Percentiles rank a stretch among this genome's conserved stretches.
Conservation (phyloP, 2,329 filamentous ascomycete genomes). For the Lasiodiplodia theobromae region DNA sequence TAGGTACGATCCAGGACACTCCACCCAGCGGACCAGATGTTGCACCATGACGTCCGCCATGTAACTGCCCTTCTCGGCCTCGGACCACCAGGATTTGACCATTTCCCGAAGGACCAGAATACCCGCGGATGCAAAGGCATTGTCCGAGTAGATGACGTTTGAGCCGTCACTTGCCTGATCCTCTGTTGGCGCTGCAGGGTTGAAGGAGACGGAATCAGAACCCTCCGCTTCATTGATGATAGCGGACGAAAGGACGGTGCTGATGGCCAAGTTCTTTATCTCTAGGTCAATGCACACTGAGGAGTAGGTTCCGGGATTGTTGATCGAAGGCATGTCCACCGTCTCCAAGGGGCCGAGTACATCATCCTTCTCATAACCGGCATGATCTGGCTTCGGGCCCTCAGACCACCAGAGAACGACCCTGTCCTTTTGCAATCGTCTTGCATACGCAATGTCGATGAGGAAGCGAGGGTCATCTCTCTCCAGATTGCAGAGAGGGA, state of each 20-base stretch:
- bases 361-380: slow-evolving; percentile 93
- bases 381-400: slow-evolving; percentile 87
- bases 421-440: slow-evolving; percentile 86
- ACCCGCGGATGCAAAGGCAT: slow-evolving; percentile 89
- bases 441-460: slow-evolving; percentile 94
- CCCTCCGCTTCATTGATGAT: slow-evolving; percentile 97
- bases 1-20: slow-evolving; percentile 89
- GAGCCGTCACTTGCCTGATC: slow-evolving; percentile 67
- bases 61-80: slow-evolving; percentile 85
- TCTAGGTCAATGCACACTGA: slow-evolving; percentile 97
- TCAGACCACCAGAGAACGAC: slow-evolving; percentile 98
- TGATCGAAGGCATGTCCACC: slow-evolving; percentile 90
- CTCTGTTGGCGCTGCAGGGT: slow-evolving; percentile 71
- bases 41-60: slow-evolving; percentile 99
- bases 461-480: slow-evolving; percentile 92
- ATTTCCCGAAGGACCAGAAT: slow-evolving; percentile 93
- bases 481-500: slow-evolving; percentile 94
- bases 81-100: slow-evolving; percentile 98
- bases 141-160: slow-evolving; percentile 81
- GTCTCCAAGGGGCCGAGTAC: slow-evolving; percentile 81
- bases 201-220: slow-evolving; percentile 84
- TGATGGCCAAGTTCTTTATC: slow-evolving; percentile 93
- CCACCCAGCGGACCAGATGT: slow-evolving; percentile 96
- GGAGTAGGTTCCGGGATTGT: slow-evolving; percentile 91
- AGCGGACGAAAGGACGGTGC: slow-evolving; percentile 95